phyloP scores from a whole-genome alignment of 2,329 filamentous ascomycete genomes.

The Sporothrix pallida region DNA sequence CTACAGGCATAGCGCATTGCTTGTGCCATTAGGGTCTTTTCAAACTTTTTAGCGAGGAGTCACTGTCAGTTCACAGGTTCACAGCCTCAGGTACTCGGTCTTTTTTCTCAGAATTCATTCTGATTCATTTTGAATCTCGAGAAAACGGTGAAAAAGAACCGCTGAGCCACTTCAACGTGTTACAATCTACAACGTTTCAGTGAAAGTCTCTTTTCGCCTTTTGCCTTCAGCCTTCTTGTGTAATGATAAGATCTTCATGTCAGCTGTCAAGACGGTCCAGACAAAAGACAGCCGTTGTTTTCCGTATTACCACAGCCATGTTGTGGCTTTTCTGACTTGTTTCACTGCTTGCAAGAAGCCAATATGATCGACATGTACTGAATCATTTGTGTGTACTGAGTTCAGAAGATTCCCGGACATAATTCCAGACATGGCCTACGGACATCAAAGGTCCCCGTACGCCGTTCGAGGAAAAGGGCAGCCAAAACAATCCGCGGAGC shows the following conservation, averaged over 20 bases:
- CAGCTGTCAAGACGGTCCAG: too few relatives aligned
- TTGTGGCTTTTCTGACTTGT: neutral
- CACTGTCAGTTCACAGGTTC: neutral
- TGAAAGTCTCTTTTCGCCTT: too few relatives aligned
- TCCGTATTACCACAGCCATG: constrained; percentile 12
- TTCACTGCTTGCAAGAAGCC: neutral
- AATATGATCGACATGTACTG: neutral
- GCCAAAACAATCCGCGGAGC: neutral
- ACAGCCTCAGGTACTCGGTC: too few relatives aligned
- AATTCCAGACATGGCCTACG: neutral
- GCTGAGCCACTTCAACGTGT: too few relatives aligned
- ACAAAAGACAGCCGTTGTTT: neutral
- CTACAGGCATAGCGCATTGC: neutral
- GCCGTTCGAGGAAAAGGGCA: neutral
- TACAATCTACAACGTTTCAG: too few relatives aligned
- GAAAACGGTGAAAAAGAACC: too few relatives aligned
- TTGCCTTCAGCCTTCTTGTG: too few relatives aligned
- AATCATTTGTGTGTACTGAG: too few relatives aligned
- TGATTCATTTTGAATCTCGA: too few relatives aligned
- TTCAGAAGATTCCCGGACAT: neutral
- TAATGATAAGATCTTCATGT: too few relatives aligned
- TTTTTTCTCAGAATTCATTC: too few relatives aligned
- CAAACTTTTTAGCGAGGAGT: neutral
- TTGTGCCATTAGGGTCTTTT: neutral
- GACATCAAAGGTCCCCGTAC: neutral